These are phyloP conservation scores for Stachybotrys chlorohalonatus DNA, from an alignment of 2,329 filamentous ascomycete species.

Conservation along the genomic window DNA sequence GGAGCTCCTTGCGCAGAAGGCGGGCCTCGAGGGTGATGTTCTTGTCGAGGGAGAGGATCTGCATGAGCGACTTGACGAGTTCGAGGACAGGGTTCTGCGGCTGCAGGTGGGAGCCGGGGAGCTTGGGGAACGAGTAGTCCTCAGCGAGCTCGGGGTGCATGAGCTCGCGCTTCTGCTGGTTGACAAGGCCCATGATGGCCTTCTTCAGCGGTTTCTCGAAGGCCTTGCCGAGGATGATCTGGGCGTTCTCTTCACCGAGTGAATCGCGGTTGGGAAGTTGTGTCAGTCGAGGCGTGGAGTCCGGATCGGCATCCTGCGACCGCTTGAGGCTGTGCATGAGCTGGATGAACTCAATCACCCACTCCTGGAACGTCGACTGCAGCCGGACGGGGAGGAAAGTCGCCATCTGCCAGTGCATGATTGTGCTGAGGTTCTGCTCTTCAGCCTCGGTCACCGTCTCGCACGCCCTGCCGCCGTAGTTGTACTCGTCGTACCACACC, in stretches of 20 bases:
- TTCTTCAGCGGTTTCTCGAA: constrained; percentile 90
- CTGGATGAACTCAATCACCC: constrained; percentile 90
- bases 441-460: constrained; percentile 65
- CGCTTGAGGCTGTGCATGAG: constrained; percentile 85
- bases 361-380: constrained; percentile 80
- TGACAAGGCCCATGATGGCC: constrained; percentile 72
- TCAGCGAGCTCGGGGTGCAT: constrained; percentile 78
- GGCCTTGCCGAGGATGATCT: constrained; percentile 64
- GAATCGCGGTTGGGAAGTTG: constrained; percentile 49
- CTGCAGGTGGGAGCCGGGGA: constrained; percentile 59
- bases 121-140: constrained; percentile 77
- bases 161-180: constrained; percentile 79
- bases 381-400: constrained; percentile 76
- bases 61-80: constrained; percentile 86
- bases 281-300: constrained; percentile 45
- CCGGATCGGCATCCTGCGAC: constrained; percentile 41
- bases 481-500: constrained; percentile 98
- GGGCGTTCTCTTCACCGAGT: constrained; percentile 50
- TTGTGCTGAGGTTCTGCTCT: constrained; percentile 72
- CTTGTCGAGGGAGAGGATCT: constrained; percentile 84
- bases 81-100: constrained; percentile 68
- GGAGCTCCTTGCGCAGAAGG: constrained; percentile 77
- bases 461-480: constrained; percentile 93
- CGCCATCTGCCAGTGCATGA: constrained; percentile 98
- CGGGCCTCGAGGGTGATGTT: constrained; percentile 83